These are phyloP conservation scores for Fusarium tupiense DNA, from an alignment of 2,329 filamentous ascomycete genomes.

Conservation along the genomic window DNA sequence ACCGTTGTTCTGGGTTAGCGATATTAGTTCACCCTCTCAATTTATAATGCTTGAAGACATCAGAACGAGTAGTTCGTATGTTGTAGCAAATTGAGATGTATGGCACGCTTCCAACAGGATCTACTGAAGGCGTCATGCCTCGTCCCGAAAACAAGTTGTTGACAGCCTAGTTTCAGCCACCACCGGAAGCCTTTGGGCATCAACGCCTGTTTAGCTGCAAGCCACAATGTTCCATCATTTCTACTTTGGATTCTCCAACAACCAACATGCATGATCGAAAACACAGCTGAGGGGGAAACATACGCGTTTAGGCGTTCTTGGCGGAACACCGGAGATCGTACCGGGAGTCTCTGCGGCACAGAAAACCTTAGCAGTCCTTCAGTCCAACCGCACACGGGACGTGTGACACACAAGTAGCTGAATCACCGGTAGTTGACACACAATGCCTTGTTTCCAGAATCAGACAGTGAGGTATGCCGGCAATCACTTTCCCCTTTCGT, in stretches of 20 bases:
- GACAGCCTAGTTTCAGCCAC: slow-evolving; percentile 18
- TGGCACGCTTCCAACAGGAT: not conserved
- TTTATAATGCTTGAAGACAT: not conserved
- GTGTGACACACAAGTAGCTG: slow-evolving; percentile 12
- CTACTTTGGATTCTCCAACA: not conserved
- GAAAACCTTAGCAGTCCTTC: not conserved
- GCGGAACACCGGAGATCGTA: not conserved
- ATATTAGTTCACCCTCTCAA: not conserved
- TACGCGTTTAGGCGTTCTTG: not conserved
- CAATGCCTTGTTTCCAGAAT: slow-evolving; percentile 3
- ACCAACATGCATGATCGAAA: not conserved
- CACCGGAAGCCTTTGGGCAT: not conserved
- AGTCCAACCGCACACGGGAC: not conserved
- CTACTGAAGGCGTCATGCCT: not conserved
- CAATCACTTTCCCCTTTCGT: slow-evolving; percentile 12
- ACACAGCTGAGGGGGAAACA: not conserved
- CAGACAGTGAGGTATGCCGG: not conserved
- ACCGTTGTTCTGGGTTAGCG: not conserved
- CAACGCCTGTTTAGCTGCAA: not conserved
- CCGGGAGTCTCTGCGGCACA: not conserved
- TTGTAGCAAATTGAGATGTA: not conserved
- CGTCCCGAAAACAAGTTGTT: not conserved
- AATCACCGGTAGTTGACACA: slow-evolving; percentile 9
- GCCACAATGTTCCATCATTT: not conserved
- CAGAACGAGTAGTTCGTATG: not conserved